These are phyloP conservation scores for Cylindrodendrum hubeiense DNA, from an alignment of 2,329 filamentous ascomycete species.

Conservation along the genomic window DNA sequence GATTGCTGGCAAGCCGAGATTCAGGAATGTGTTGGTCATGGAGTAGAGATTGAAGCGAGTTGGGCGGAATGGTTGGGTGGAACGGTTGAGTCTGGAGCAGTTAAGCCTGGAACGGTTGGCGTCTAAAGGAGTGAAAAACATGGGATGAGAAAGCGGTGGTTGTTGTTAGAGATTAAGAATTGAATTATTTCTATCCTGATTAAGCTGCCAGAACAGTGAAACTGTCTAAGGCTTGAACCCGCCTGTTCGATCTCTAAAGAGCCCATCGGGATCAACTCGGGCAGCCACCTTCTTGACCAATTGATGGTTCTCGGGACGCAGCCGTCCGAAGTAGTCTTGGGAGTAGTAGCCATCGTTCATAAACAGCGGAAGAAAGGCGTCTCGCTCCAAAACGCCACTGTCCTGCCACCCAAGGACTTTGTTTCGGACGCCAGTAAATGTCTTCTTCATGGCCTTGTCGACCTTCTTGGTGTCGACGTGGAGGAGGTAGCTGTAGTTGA, in stretches of 20 bases:
- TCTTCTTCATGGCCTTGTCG: conserved; percentile 32
- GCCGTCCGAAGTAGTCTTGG: conserved; percentile 57
- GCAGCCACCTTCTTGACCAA: conserved; percentile 51
- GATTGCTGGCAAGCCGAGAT: conserved; percentile 56
- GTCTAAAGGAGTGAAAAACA: neutral
- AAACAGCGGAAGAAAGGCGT: conserved; percentile 56
- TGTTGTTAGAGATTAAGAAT: neutral
- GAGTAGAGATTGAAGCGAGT: too few species aligned
- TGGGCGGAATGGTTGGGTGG: too few species aligned
- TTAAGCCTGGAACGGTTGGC: neutral
- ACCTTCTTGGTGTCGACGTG: conserved; percentile 43
- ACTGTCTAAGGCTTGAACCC: conserved; percentile 52
- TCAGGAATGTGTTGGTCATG: conserved; percentile 60
- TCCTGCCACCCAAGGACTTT: conserved; percentile 39
- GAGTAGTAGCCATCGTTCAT: conserved; percentile 57
- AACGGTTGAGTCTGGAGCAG: too few species aligned
- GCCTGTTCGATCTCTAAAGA: conserved; percentile 54
- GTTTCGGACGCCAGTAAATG: conserved; percentile 9
- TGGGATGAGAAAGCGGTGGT: neutral
- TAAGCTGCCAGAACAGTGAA: neutral
- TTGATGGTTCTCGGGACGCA: conserved; percentile 50
- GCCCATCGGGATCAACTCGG: conserved; percentile 52
- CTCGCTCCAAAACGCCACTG: conserved; percentile 47
- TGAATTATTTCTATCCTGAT: neutral
- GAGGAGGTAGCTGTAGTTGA: conserved; percentile 55